These are phyloP conservation scores for Dryas octopetala DNA, from an alignment of 306 rosid species.

Conservation along the genomic window DNA sequence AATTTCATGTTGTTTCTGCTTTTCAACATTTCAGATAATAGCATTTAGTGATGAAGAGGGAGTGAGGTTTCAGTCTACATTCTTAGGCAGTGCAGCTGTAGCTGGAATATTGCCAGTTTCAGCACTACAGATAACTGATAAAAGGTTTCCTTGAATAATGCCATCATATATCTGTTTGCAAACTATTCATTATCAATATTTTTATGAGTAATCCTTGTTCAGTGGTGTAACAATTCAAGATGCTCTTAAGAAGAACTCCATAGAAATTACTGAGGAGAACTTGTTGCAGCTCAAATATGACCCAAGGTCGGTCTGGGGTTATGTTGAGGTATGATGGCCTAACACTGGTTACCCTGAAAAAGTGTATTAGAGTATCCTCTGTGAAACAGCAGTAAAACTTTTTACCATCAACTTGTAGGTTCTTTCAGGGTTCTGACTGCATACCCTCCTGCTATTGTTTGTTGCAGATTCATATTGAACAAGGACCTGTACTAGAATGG, in stretches of 20 bases:
- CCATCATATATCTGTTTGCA: constrained; percentile 6
- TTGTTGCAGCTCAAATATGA: constrained; percentile 79
- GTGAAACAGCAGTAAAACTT: neutral
- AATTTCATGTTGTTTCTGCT: constrained; percentile 13
- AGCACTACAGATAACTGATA: constrained; percentile 65
- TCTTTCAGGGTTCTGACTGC: constrained; percentile 2
- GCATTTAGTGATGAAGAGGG: constrained; percentile 98
- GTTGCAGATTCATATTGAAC: constrained; percentile 90
- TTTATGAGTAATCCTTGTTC: constrained; percentile 28
- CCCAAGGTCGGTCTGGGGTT: constrained; percentile 80
- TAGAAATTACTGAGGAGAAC: constrained; percentile 57
- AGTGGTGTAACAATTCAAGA: constrained; percentile 64
- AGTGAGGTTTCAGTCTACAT: constrained; percentile 91
- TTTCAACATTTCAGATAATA: constrained; percentile 63
- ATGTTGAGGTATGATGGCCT: constrained; percentile 67
- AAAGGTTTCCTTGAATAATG: constrained; percentile 52
- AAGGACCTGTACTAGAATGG: constrained; percentile 87
- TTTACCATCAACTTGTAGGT: neutral
- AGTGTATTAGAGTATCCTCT: neutral
- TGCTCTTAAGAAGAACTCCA: constrained; percentile 60
- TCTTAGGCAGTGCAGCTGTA: constrained; percentile 87
- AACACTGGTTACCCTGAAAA: neutral
- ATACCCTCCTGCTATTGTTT: constrained; percentile 12
- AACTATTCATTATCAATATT: constrained; percentile 12
- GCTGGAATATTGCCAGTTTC: constrained; percentile 77